Conservation (phyloP, 441 rosid genomes). For the Sinapis alba region DNA sequence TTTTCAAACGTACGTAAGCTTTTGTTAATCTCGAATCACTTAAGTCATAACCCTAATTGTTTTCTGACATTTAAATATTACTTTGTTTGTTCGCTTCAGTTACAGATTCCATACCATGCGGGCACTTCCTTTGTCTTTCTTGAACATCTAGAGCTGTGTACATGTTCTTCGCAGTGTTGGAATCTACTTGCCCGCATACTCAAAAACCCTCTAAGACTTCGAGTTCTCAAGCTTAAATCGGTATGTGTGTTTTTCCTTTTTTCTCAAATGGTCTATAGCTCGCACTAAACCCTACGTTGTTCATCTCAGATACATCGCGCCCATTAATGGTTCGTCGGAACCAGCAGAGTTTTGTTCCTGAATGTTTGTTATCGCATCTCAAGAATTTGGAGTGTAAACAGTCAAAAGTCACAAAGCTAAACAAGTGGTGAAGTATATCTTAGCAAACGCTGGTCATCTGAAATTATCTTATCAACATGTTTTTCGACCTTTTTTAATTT, state of each 20-base stretch:
- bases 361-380: not conserved
- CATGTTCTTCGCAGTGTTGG: constrained; percentile 4
- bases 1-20: not conserved
- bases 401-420: not conserved
- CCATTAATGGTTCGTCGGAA: not conserved
- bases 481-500: not conserved
- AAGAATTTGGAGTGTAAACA: not conserved
- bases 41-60: not conserved
- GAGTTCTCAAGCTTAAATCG: constrained; percentile 17
- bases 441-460: not conserved
- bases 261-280: not conserved
- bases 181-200: not conserved
- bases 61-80: not conserved
- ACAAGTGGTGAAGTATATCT: not conserved
- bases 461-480: not conserved
- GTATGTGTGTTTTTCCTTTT: not conserved
- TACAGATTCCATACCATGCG: constrained; percentile 1
- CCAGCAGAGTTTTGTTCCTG: not conserved
- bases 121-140: not conserved
- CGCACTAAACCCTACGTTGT: not conserved
- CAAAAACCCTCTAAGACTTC: constrained; percentile 11
- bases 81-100: not conserved
- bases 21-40: not conserved
- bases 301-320: not conserved
- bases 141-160: constrained; percentile 8